Base-by-base conservation (phyloP, 139 green algal genomes). In the Pleodorina starrii region DNA sequence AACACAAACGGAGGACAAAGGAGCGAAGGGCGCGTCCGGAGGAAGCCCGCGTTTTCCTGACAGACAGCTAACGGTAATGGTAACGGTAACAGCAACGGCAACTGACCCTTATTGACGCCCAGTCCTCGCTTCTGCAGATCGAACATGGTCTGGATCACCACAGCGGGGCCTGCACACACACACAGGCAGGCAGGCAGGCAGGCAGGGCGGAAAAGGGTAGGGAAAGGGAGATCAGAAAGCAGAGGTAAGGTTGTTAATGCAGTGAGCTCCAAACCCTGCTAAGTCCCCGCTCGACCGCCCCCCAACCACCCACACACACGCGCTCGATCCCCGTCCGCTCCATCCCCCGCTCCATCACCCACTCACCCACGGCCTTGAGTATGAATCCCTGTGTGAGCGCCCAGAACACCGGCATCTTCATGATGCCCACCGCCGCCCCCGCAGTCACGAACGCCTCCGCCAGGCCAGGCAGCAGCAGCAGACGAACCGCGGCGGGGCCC, bases 141-240 rank as follows among this genome's bases (percentile, higher is more conserved):
- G 86, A 98, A 98, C 97, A 98, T 98, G n/a, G 89, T 91, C 32
- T 94, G 94, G 29, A 98, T 96, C 48, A 98, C 96, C 9, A 98
- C 89, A 0, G 95, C 97, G 1, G 97, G 96, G 29, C 79, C 78
- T 85, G 78, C 32, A 46, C 40, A 14, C 40, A 2, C 6, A 27
- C 16, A 9, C 1, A 42, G 36, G 38, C 1, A 50, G 42, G 72
- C 40, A 14, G 72, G 21, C 6, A 27, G 36, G 36, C 1, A 42
- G 36, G 38, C 1, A 50, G 69, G 69, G 69, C 19, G 59, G 25
- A 69, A 36, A 16, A 32, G 21, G n/a, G n/a, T n/a, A n/a, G n/a
- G n/a, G n/a, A n/a, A n/a, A n/a, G n/a, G n/a, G n/a, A n/a, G n/a
- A n/a, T n/a, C n/a, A n/a, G n/a, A n/a, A n/a, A n/a, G n/a, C n/a